These are phyloP conservation scores for Aureobasidium musti DNA, from an alignment of 2,329 filamentous ascomycete genomes.

Conservation along the genomic window DNA sequence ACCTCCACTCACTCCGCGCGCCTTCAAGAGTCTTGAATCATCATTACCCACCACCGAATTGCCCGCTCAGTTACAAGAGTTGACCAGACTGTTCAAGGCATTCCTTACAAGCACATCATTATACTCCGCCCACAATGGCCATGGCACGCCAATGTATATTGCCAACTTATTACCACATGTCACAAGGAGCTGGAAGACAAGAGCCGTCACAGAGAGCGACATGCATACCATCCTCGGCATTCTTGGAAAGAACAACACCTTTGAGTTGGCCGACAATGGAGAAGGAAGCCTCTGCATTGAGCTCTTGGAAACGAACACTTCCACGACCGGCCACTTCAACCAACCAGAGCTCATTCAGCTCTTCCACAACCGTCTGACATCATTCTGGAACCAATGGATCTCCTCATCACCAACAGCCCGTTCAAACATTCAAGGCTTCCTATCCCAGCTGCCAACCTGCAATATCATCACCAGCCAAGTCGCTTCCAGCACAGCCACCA, in stretches of 20 bases:
- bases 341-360: slow-evolving; percentile 52
- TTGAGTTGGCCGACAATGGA: slow-evolving; percentile 49
- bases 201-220: slow-evolving; percentile 50
- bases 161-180: slow-evolving; percentile 45
- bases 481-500: slow-evolving; percentile 54
- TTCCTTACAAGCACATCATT: slow-evolving; percentile 54
- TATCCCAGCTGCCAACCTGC: slow-evolving; percentile 59
- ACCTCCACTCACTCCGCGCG: slow-evolving; percentile 40
- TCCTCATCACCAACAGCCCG: slow-evolving; percentile 42
- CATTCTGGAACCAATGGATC: slow-evolving; percentile 50
- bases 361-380: slow-evolving; percentile 54
- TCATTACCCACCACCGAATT: slow-evolving; percentile 34
- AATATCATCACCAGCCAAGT: slow-evolving; percentile 57
- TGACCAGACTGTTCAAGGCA: slow-evolving; percentile 50
- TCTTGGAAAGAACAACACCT: slow-evolving; percentile 35
- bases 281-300: slow-evolving; percentile 48
- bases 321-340: slow-evolving; percentile 42
- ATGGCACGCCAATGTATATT: slow-evolving; percentile 48
- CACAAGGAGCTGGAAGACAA: slow-evolving; percentile 50
- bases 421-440: slow-evolving; percentile 51
- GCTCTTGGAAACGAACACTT: slow-evolving; percentile 39
- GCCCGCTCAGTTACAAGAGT: slow-evolving; percentile 47
- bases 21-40: slow-evolving; percentile 20
- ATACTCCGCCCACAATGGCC: slow-evolving; percentile 54
- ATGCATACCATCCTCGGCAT: slow-evolving; percentile 51